Base-by-base conservation (phyloP, 352 stramenopile genomes). In the Phytophthora constricta region DNA sequence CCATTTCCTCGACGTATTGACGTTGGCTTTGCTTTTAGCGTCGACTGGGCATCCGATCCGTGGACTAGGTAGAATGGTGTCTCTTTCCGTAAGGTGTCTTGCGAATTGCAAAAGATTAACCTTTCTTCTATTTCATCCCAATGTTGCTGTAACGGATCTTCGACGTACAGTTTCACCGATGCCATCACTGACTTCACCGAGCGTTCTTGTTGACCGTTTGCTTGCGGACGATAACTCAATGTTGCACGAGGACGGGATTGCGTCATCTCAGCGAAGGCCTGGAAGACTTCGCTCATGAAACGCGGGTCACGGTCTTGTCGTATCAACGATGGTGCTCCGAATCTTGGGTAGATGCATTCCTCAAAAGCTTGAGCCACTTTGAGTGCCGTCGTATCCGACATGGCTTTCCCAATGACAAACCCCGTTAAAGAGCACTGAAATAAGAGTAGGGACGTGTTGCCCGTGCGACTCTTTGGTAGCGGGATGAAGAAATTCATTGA, bases 271-370 rank as follows among this genome's bases (percentile, higher is more conserved):
- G 37, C 37, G 17, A 45, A 45, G 5, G 37, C n/a, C 37, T 45
- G 37, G n/a, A 45, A 45, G 10, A 45, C 37, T 20, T 45, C 37
- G n/a, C 37, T 45, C 10, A 22, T 45, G 17, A 45, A 45, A 7
- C 37, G 10, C n/a, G 37, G 37, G 47, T 54, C 47, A n/a, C 47
- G 47, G 47, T 54, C 47, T 17, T 54, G 17, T 8, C 47, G 47
- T 8, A 54, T 54, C 17, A 54, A 4, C 4, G 47, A 41, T 39
- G 49, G 31, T 0, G 49, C 49, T 17, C 49, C 49, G 14, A 57
- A 43, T 13, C 49, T 26, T 57, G 28, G 27, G 49, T 46, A 57
- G 31, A 57, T 22, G 19, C 49, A 57, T 33, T 57, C 31, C 4
- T 57, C 49, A 14, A 57, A 57, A n/a, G 31, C 34, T 39, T 58